Conservation (phyloP, 768 basidiomycete species). For the Royoungia palumana region DNA sequence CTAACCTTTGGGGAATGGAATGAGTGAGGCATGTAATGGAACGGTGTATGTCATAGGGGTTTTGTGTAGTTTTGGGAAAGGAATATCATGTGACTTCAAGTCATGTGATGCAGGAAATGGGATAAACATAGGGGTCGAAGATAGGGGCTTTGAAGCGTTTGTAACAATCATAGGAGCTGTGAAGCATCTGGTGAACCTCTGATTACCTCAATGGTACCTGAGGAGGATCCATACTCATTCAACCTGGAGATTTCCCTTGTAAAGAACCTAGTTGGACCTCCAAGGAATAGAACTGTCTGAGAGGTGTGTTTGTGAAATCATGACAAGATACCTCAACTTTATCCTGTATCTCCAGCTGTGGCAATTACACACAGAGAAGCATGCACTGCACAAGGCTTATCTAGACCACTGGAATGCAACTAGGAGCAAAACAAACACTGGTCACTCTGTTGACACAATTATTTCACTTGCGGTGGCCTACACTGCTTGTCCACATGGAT, state of each 20-base stretch:
- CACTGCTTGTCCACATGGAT: constrained; percentile 44
- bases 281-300: constrained; percentile 37
- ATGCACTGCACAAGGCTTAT: constrained; percentile 40
- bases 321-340: neutral
- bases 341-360: constrained; percentile 36
- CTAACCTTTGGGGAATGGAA: no score
- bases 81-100: no score
- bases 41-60: no score
- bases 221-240: constrained; percentile 33
- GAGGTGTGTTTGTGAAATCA: constrained; percentile 32
- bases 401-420: constrained; percentile 51
- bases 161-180: constrained; percentile 31
- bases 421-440: constrained; percentile 40
- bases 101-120: no score
- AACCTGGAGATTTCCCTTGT: constrained; percentile 43
- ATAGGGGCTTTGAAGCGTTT: no score
- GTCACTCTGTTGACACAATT: constrained; percentile 51
- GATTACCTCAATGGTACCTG: constrained; percentile 37
- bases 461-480: constrained; percentile 44
- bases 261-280: constrained; percentile 44
- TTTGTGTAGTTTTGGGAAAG: no score
- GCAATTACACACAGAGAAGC: constrained; percentile 43
- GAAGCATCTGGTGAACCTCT: constrained; percentile 43
- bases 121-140: no score
- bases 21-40: no score